These are phyloP conservation scores for Fusarium pseudocircinatum DNA, from an alignment of 2,329 filamentous ascomycete genomes.

Conservation along the genomic window DNA sequence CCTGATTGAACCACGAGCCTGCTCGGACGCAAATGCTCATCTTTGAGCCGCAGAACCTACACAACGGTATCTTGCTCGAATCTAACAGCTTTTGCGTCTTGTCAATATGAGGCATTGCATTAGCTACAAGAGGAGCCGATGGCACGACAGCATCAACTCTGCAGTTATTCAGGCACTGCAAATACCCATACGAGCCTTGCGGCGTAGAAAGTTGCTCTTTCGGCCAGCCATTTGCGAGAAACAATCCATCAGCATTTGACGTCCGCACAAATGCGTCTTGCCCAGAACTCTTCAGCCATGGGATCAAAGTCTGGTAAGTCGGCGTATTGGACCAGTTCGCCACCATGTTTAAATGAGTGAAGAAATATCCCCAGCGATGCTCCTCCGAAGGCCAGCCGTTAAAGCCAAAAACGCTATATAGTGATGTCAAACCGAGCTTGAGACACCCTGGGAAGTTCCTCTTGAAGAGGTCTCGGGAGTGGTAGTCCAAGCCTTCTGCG, in stretches of 20 bases:
- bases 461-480: constrained; percentile 24
- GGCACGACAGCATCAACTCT: constrained; percentile 4
- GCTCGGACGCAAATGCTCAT: constrained; percentile 39
- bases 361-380: constrained; percentile 39
- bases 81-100: constrained; percentile 27
- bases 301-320: constrained; percentile 21
- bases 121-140: constrained; percentile 20
- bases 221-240: not conserved
- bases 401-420: constrained; percentile 38
- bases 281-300: constrained; percentile 11
- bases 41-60: constrained; percentile 30
- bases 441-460: constrained; percentile 26
- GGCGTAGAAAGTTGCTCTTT: constrained; percentile 2
- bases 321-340: constrained; percentile 26
- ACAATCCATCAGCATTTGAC: not conserved
- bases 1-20: constrained; percentile 31
- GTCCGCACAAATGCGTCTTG: constrained; percentile 31
- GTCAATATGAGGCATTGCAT: constrained; percentile 10
- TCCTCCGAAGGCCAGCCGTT: constrained; percentile 32
- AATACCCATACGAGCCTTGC: not conserved
- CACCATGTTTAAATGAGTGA: constrained; percentile 39
- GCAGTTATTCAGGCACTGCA: constrained; percentile 38
- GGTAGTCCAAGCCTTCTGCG: constrained; percentile 36
- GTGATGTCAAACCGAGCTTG: constrained; percentile 14
- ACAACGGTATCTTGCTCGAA: constrained; percentile 16